These are phyloP conservation scores for Gynostemma pentaphyllum DNA, from an alignment of 306 rosid species.

Conservation along the genomic window DNA sequence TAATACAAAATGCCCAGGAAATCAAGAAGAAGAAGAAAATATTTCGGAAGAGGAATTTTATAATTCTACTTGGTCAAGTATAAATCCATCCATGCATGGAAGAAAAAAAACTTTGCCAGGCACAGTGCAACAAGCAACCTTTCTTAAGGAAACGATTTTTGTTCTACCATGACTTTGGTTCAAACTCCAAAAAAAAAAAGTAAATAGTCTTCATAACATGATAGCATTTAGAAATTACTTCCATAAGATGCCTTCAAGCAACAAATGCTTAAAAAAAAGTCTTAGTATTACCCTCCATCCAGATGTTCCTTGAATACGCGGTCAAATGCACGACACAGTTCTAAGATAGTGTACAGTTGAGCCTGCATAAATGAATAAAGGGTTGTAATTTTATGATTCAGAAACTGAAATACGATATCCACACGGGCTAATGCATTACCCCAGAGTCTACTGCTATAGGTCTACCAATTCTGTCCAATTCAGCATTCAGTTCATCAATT, in stretches of 20 bases:
- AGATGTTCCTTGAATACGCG: conserved; percentile 92
- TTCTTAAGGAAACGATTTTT: not conserved
- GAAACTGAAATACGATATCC: not conserved
- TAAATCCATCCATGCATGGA: not conserved
- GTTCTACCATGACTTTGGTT: not conserved
- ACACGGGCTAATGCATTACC: conserved; percentile 29
- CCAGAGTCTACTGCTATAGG: conserved; percentile 92
- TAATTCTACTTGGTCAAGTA: not conserved
- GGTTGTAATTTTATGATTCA: not conserved
- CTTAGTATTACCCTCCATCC: conserved; percentile 83
- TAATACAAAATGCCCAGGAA: not conserved
- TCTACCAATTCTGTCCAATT: conserved; percentile 96
- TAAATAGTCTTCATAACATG: not conserved
- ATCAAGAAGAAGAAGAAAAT: not conserved
- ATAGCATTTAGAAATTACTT: conserved; percentile 1
- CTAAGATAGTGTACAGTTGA: conserved; percentile 88
- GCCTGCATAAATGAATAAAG: conserved; percentile 39
- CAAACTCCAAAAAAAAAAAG: not conserved
- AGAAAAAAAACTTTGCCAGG: not conserved
- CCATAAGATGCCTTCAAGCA: not conserved
- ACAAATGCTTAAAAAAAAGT: conserved; percentile 5
- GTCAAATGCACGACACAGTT: conserved; percentile 97
- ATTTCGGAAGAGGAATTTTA: not conserved
- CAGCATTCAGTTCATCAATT: conserved; percentile 85
- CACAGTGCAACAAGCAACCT: not conserved